Evolutionary conservation across 163 green algal genomes (phyloP).

Genomic region (Prototheca wickerhamii): DNA sequence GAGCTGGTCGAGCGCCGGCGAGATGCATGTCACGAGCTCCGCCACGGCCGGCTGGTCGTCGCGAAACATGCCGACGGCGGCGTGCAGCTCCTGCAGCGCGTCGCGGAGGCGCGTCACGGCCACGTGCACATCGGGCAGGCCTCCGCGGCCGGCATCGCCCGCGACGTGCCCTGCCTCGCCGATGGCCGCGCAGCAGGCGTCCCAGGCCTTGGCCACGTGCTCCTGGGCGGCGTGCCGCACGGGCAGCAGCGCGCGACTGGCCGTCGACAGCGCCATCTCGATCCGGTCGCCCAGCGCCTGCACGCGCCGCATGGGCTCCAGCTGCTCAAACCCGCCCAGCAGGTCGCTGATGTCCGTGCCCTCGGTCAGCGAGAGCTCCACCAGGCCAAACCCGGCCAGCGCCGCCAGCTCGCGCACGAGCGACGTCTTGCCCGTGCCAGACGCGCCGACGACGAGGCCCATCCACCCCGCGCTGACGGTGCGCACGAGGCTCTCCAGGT

Average conservation of each 20-base stretch:
- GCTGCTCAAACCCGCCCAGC: conserved; percentile 94
- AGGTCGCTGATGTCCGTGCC: conserved; percentile 91
- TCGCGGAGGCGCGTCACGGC: background rate
- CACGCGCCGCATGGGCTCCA: conserved; percentile 28
- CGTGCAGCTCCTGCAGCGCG: background rate
- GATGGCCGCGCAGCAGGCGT: too few relatives aligned
- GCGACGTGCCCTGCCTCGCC: too few relatives aligned
- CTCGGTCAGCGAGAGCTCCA: conserved; percentile 74
- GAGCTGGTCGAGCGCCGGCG: background rate
- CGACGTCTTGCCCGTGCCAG: conserved; percentile 60
- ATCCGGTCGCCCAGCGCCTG: conserved; percentile 20
- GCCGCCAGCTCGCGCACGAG: conserved; percentile 48
- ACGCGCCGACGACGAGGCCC: conserved; percentile 70
- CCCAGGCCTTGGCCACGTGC: too few relatives aligned
- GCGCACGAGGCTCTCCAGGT: conserved; percentile 48
- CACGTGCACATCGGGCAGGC: background rate
- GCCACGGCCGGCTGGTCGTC: background rate
- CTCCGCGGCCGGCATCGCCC: too few relatives aligned
- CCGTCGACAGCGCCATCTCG: too few relatives aligned
- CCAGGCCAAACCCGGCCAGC: conserved; percentile 53
- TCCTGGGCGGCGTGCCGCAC: too few relatives aligned
- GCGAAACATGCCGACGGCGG: background rate
- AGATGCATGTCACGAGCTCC: background rate
- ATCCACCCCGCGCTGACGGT: conserved; percentile 66
- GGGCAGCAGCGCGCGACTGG: too few relatives aligned